These are phyloP conservation scores for Platismatia glauca DNA, from an alignment of 495 filamentous ascomycete genomes.

Conservation along the genomic window DNA sequence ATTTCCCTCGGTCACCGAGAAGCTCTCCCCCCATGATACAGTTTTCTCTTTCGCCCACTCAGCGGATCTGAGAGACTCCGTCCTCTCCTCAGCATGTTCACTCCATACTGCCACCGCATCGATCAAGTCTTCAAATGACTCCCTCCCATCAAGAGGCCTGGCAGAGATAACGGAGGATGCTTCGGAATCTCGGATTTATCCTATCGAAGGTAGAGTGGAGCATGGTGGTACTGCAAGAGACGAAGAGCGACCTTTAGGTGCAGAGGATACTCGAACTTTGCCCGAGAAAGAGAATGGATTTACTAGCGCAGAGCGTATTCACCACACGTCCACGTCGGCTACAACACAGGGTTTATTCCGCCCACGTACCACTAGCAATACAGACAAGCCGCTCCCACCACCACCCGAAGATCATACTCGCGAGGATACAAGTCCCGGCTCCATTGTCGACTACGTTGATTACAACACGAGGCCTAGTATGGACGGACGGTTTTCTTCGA, in stretches of 20 bases:
- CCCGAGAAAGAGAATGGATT: slow-evolving; percentile 14
- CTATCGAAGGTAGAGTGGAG: background rate
- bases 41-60: slow-evolving; percentile 61
- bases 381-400: slow-evolving; percentile 23
- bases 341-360: slow-evolving; percentile 6
- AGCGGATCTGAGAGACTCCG: slow-evolving; percentile 76
- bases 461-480: slow-evolving; percentile 17
- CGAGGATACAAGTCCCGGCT: background rate
- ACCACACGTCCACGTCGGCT: slow-evolving; percentile 12
- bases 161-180: slow-evolving; percentile 84
- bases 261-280: slow-evolving; percentile 5
- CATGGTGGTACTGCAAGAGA: background rate
- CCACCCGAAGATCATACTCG: slow-evolving; percentile 5
- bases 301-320: slow-evolving; percentile 9
- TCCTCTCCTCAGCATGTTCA: slow-evolving; percentile 79
- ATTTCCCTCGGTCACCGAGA: slow-evolving; percentile 76
- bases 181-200: slow-evolving; percentile 43
- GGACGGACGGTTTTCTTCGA: slow-evolving; percentile 43
- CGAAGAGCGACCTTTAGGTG: background rate
- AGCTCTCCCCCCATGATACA: slow-evolving; percentile 81
- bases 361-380: slow-evolving; percentile 13
- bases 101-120: slow-evolving; percentile 84
- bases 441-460: slow-evolving; percentile 11
- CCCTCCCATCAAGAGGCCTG: slow-evolving; percentile 62
- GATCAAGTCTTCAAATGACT: slow-evolving; percentile 77